Evolutionary conservation across 1,284 basidiomycete species (phyloP).

Genomic region (Cryptococcus deneoformans): DNA sequence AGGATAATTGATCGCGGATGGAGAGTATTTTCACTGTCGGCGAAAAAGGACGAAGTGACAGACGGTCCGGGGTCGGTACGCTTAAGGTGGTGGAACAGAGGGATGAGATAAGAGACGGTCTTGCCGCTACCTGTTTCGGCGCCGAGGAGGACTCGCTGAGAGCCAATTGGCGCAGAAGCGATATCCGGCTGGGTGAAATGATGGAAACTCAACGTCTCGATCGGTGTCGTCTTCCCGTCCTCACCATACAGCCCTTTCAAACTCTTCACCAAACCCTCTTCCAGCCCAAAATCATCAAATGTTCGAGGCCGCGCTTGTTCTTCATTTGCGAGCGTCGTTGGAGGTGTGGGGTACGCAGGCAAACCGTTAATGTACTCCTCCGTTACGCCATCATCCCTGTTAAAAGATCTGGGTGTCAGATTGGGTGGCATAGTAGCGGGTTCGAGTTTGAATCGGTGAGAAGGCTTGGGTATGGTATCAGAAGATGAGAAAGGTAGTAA

Average conservation of each 20-base stretch:
- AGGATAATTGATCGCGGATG: conserved; percentile 72
- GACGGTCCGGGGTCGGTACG: conserved; percentile 40
- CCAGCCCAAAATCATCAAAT: conserved; percentile 47
- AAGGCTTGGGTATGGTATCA: neutral
- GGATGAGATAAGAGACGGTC: conserved; percentile 82
- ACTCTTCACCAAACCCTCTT: conserved; percentile 60
- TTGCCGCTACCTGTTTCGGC: conserved; percentile 88
- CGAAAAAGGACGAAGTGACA: conserved; percentile 43
- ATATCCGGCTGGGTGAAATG: conserved; percentile 52
- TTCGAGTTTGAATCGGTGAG: neutral
- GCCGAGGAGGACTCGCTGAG: conserved; percentile 57
- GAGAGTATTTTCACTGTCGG: conserved; percentile 35
- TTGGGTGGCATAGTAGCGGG: neutral
- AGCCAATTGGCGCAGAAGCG: neutral
- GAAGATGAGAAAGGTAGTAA: neutral
- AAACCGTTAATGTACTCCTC: neutral
- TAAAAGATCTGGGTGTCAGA: neutral
- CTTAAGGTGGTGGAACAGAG: conserved; percentile 74
- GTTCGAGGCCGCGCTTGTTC: conserved; percentile 13
- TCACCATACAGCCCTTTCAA: conserved; percentile 57
- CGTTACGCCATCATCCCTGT: neutral
- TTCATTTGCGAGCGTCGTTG: neutral
- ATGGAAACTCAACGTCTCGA: conserved; percentile 68
- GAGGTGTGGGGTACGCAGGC: neutral
- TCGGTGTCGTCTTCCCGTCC: conserved; percentile 57